Conservation (phyloP, 2,329 filamentous ascomycete species). For the Botryotinia calthae region DNA sequence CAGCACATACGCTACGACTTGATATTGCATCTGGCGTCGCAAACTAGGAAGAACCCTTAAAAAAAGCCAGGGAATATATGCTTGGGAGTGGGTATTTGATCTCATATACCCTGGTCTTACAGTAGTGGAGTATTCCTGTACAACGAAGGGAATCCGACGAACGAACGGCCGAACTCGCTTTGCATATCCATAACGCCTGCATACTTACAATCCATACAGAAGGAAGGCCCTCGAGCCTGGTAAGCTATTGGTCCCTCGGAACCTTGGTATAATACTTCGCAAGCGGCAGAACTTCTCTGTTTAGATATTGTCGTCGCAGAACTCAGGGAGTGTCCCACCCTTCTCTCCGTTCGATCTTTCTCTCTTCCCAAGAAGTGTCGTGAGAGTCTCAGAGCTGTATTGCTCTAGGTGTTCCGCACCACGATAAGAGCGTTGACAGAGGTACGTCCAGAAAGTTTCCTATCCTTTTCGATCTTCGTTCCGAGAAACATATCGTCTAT, state of each 20-base stretch:
- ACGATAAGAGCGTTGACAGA: slow-evolving; percentile 26
- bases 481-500: slow-evolving; percentile 18
- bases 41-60: slow-evolving; percentile 22
- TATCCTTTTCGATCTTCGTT: slow-evolving; percentile 14
- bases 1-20: slow-evolving; percentile 9
- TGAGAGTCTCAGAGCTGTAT: slow-evolving; percentile 29
- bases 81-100: slow-evolving; percentile 20
- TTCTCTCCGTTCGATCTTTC: background rate
- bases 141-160: slow-evolving; percentile 19
- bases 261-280: slow-evolving; percentile 14
- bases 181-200: slow-evolving; percentile 18
- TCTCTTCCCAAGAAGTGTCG: slow-evolving; percentile 21
- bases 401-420: slow-evolving; percentile 31
- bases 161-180: slow-evolving; percentile 21
- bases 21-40: slow-evolving; percentile 12
- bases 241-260: slow-evolving; percentile 17
- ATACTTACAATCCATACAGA: slow-evolving; percentile 19
- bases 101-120: slow-evolving; percentile 19
- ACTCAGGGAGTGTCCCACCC: slow-evolving; percentile 14
- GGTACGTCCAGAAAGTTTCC: slow-evolving; percentile 24
- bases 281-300: slow-evolving; percentile 21
- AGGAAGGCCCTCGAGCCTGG: slow-evolving; percentile 14
- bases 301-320: slow-evolving; percentile 23
- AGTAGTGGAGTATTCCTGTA: slow-evolving; percentile 20
- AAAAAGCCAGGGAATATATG: slow-evolving; percentile 18